Evolutionary conservation across 78 protist species (phyloP).

Genomic region (Dictyostelium intermedium): DNA sequence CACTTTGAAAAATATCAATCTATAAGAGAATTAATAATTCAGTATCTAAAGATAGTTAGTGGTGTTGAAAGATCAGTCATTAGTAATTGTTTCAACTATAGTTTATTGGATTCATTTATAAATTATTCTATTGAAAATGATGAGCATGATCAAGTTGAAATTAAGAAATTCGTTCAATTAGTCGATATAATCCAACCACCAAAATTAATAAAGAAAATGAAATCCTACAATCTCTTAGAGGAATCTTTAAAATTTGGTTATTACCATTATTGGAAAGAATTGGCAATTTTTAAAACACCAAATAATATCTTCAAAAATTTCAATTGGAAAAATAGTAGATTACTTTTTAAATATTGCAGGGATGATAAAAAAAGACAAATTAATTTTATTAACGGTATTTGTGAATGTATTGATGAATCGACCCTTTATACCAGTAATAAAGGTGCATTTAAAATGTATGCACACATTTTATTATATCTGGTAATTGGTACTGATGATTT

Average conservation of each 20-base stretch:
- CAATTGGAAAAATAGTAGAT: neutral
- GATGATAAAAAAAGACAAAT: neutral
- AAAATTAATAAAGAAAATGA: neutral
- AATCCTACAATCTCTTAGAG: neutral
- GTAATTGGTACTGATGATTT: neutral
- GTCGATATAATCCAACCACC: neutral
- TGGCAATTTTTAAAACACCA: neutral
- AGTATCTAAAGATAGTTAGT: neutral
- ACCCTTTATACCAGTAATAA: neutral
- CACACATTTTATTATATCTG: neutral
- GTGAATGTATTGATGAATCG: neutral
- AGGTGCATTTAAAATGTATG: neutral
- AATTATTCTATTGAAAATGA: neutral
- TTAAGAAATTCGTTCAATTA: neutral
- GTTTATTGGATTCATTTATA: neutral
- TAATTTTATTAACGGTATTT: neutral
- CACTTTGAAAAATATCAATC: neutral
- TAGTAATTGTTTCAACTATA: neutral
- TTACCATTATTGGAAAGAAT: neutral
- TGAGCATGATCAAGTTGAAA: neutral
- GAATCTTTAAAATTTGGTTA: neutral
- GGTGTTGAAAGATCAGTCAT: neutral
- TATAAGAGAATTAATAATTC: neutral
- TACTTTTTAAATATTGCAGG: neutral
- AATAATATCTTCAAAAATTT: neutral